Base-by-base conservation (phyloP, 306 rosid species). In the Heteromeles arbutifolia region DNA sequence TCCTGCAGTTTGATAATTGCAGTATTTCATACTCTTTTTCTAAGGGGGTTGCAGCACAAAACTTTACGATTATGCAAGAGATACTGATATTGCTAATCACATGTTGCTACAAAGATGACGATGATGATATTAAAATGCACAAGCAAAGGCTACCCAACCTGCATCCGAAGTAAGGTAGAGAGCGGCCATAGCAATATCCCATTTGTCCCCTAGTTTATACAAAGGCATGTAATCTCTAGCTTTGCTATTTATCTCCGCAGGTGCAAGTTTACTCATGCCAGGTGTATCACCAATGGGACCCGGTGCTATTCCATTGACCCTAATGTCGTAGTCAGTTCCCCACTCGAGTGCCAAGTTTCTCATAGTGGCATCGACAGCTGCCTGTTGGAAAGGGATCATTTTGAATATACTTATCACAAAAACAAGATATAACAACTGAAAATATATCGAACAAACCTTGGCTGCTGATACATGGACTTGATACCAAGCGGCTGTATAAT, bases 141-240 rank as follows among this genome's bases (percentile, higher is more conserved):
- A 58, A 77, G 69, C 7, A 63, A 67, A 52, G 11, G 37, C 72
- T 59, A 22, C 77, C 83, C 21, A 80, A 94, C 98, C 98, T 86
- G 98, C 96, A 85, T 88, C 95, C 29, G 98, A 92, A 69, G 75
- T 85, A 73, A 94, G 92, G 85, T 78, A 94, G 69, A 94, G 81
- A 61, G 96, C 96, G 70, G 98, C 84, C 97, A 94, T 94, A 25
- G 96, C 98, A 83, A 94, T 88, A 80, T 94, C 97, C 98, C 98
- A 94, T 70, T 88, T 92, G 84, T 94, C 98, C 67, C 98, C 98
- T 57, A 86, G 11, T 82, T 85, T 92, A 80, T 56, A 90, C 53
- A 90, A 73, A 41, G 98, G 96, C 89, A 76, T 81, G 68, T 74
- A 68, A 2, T 88, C 95, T 74, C 78, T 85, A 54, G 77, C 57